Conservation (phyloP, 768 basidiomycete genomes). For the Tulasnella sp. region DNA sequence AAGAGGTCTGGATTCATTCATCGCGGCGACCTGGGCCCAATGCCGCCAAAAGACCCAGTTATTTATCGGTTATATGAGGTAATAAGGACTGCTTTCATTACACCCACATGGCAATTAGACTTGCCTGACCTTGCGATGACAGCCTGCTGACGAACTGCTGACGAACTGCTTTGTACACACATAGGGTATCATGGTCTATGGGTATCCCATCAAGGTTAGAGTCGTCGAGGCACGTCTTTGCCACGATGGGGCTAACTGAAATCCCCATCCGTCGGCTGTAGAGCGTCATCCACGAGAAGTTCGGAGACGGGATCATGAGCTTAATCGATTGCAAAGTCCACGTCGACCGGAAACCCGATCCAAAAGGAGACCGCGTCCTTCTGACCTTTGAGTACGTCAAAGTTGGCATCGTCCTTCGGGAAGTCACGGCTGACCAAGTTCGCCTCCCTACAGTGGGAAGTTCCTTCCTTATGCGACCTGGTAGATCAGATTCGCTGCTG, state of each 20-base stretch:
- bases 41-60: conserved; percentile 25
- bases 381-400: conserved; percentile 19
- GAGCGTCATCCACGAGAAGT: conserved; percentile 22
- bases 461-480: conserved; percentile 21
- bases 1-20: conserved; percentile 7
- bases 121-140: background rate
- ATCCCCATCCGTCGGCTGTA: background rate
- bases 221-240: background rate
- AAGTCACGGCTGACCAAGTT: background rate
- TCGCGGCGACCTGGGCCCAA: conserved; percentile 23
- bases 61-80: conserved; percentile 28
- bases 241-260: conserved; percentile 1
- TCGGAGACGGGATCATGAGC: conserved; percentile 23
- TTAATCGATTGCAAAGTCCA: conserved; percentile 23
- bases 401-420: background rate
- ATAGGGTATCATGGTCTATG: conserved; percentile 21
- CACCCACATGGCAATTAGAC: conserved; percentile 1
- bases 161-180: background rate
- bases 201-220: conserved; percentile 20
- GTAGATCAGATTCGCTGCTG: background rate
- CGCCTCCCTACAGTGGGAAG: conserved; percentile 4
- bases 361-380: conserved; percentile 23
- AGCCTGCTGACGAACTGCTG: conserved; percentile 7
- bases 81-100: background rate
- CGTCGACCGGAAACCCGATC: conserved; percentile 21